These are phyloP conservation scores for Didymella keratinophila DNA, from an alignment of 2,329 filamentous ascomycete species.

Conservation along the genomic window DNA sequence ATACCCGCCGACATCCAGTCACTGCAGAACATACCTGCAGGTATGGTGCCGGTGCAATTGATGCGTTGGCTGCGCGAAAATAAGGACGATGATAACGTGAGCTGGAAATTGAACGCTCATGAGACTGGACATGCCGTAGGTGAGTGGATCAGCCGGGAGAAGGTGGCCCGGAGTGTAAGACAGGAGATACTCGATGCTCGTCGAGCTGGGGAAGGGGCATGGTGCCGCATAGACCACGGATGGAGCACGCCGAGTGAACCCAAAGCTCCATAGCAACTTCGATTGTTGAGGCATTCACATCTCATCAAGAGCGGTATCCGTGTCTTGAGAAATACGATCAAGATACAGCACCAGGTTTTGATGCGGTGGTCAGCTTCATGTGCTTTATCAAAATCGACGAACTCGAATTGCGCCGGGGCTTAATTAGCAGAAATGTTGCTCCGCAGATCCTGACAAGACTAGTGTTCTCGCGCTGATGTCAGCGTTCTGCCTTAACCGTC, in stretches of 20 bases:
- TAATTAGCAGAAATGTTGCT: too few species aligned
- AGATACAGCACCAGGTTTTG: too few species aligned
- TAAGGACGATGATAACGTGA: constrained; percentile 28
- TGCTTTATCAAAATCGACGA: too few species aligned
- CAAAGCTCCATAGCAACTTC: not conserved
- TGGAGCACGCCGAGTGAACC: constrained; percentile 33
- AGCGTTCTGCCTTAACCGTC: too few species aligned
- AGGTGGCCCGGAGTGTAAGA: constrained; percentile 43
- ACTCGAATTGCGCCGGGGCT: too few species aligned
- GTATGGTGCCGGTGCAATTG: constrained; percentile 44
- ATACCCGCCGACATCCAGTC: constrained; percentile 45
- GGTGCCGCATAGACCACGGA: constrained; percentile 48
- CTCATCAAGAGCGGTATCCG: not conserved
- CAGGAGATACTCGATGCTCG: constrained; percentile 42
- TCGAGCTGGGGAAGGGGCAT: constrained; percentile 34
- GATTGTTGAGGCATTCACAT: not conserved
- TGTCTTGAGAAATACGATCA: too few species aligned
- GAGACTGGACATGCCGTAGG: constrained; percentile 32
- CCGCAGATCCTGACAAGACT: too few species aligned
- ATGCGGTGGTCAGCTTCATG: too few species aligned
- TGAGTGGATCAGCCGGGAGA: constrained; percentile 53
- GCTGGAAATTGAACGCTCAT: constrained; percentile 29
- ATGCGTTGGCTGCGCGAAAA: constrained; percentile 49
- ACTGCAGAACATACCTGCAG: constrained; percentile 47
- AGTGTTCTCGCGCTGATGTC: too few species aligned